Percentiles rank a stretch among this genome's conserved stretches.
phyloP scores from a whole-genome alignment of 495 filamentous ascomycete species.

The Daldinia vernicosa region DNA sequence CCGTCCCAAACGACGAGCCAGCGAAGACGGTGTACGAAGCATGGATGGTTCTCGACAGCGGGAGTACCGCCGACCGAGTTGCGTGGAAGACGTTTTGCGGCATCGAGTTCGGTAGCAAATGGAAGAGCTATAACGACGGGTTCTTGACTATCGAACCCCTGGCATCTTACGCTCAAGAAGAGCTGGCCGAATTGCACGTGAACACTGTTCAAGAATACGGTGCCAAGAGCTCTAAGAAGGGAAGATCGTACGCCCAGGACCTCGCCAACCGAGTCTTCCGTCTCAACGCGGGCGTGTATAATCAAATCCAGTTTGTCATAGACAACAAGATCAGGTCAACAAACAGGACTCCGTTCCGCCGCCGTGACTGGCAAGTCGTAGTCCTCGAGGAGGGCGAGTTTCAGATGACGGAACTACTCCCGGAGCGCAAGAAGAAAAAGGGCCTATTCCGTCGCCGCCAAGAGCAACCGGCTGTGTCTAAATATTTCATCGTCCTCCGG shows the following conservation, averaged over 20 bases:
- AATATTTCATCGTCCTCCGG: constrained; percentile 36
- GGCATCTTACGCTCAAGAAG: constrained; percentile 26
- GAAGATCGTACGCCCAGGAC: constrained; percentile 38
- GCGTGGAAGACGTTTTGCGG: constrained; percentile 32
- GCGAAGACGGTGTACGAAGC: constrained; percentile 32
- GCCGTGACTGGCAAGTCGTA: constrained; percentile 40
- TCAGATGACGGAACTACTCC: constrained; percentile 36
- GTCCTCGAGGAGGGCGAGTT: constrained; percentile 34
- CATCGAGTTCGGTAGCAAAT: constrained; percentile 28
- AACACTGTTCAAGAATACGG: constrained; percentile 27
- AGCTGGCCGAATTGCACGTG: constrained; percentile 36
- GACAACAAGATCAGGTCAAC: constrained; percentile 31
- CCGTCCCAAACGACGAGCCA: constrained; percentile 12
- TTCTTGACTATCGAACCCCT: constrained; percentile 19
- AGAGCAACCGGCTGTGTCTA: neutral
- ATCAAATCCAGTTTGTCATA: constrained; percentile 29
- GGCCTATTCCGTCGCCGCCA: constrained; percentile 24
- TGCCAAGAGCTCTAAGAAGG: constrained; percentile 20
- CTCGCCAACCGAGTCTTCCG: constrained; percentile 36
- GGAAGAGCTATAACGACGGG: constrained; percentile 21
- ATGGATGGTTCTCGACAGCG: constrained; percentile 10
- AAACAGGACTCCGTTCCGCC: constrained; percentile 39
- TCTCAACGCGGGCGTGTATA: constrained; percentile 17
- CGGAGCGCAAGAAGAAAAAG: constrained; percentile 34
- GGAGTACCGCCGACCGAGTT: neutral